phyloP scores from a whole-genome alignment of 495 filamentous ascomycete species.

The Durotheca rogersii region DNA sequence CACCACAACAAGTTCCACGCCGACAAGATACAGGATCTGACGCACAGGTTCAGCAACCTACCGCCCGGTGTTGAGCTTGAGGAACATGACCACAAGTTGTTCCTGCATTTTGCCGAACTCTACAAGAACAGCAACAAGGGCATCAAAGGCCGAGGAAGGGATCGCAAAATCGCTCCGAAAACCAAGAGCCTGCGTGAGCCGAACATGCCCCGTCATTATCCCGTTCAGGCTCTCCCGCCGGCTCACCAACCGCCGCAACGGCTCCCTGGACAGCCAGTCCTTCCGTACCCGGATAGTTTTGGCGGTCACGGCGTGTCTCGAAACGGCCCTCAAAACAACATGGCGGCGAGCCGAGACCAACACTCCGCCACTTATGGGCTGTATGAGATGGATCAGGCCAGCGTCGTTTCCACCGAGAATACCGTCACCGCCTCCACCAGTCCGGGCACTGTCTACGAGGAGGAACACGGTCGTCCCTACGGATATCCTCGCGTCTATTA shows the following conservation, averaged over 20 bases:
- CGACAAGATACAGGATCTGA: constrained; percentile 68
- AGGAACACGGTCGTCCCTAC: constrained; percentile 42
- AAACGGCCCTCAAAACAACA: constrained; percentile 5
- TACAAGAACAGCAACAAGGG: constrained; percentile 97
- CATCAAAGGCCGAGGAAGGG: constrained; percentile 89
- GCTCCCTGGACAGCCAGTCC: constrained; percentile 16
- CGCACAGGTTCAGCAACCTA: constrained; percentile 68
- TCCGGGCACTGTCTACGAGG: constrained; percentile 45
- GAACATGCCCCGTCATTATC: constrained; percentile 13
- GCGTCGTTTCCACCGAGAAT: constrained; percentile 38
- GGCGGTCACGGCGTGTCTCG: constrained; percentile 18
- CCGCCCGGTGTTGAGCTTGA: constrained; percentile 62
- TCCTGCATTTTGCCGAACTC: constrained; percentile 79
- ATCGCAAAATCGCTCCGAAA: constrained; percentile 56
- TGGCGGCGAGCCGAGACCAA: constrained; percentile 22
- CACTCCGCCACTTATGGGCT: constrained; percentile 44
- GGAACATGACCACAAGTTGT: constrained; percentile 71
- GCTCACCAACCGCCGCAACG: constrained; percentile 29
- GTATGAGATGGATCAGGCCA: constrained; percentile 49
- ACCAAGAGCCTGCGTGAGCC: constrained; percentile 7
- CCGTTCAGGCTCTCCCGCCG: constrained; percentile 28
- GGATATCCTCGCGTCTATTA: constrained; percentile 46
- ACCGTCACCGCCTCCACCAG: constrained; percentile 34
- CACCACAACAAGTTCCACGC: constrained; percentile 94
- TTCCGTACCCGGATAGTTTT: constrained; percentile 18